Percentiles rank a stretch among this genome's conserved stretches.
These are phyloP conservation scores for Castanea crenata DNA, from an alignment of 306 rosid species.

Conservation along the genomic window DNA sequence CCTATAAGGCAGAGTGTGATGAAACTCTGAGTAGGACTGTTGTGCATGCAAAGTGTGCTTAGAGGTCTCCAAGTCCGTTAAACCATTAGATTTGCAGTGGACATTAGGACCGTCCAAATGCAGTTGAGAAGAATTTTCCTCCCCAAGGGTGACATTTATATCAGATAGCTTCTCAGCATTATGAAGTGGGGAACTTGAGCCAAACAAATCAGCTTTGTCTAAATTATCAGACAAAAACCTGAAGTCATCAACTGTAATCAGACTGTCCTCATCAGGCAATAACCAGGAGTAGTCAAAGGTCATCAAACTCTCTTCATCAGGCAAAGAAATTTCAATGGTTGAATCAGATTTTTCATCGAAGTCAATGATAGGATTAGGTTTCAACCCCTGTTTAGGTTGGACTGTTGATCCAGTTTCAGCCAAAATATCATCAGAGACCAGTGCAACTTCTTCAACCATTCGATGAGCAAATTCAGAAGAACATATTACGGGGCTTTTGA, in stretches of 20 bases:
- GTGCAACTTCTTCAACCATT: neutral
- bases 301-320: constrained; percentile 62
- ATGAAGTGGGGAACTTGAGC: constrained; percentile 29
- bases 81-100: neutral
- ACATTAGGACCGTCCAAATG: constrained; percentile 10
- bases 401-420: neutral
- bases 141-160: constrained; percentile 21
- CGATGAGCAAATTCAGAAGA: neutral
- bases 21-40: constrained; percentile 5
- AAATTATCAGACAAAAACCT: constrained; percentile 20
- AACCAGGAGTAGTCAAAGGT: constrained; percentile 39
- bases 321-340: constrained; percentile 35
- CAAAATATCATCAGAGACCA: constrained; percentile 7
- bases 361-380: constrained; percentile 19
- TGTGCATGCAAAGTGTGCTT: constrained; percentile 17
- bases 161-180: constrained; percentile 36
- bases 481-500: neutral
- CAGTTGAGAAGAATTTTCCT: constrained; percentile 23
- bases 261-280: constrained; percentile 22
- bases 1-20: constrained; percentile 19
- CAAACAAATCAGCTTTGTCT: constrained; percentile 18
- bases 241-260: constrained; percentile 28
- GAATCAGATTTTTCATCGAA: constrained; percentile 23
- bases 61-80: constrained; percentile 10
- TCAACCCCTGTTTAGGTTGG: constrained; percentile 22